These are phyloP conservation scores for Colletotrichum neosansevieriae DNA, from an alignment of 2,329 filamentous ascomycete genomes.

Conservation along the genomic window DNA sequence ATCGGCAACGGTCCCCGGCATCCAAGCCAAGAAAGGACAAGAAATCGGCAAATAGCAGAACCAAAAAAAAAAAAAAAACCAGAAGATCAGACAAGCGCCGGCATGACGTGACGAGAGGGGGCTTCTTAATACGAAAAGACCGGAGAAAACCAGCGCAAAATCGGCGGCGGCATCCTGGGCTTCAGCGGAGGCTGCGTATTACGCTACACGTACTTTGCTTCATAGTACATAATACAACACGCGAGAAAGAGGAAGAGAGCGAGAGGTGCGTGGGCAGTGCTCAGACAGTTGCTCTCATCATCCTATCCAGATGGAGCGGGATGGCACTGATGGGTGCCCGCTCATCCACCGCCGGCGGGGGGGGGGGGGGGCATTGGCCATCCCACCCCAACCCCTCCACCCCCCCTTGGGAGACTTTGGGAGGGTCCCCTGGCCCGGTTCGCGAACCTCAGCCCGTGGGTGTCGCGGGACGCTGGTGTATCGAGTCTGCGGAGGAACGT, in stretches of 20 bases:
- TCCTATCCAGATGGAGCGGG: constrained; percentile 22
- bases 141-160: constrained; percentile 19
- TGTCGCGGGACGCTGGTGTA: constrained; percentile 3
- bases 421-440: constrained; percentile 1
- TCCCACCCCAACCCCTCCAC: neutral
- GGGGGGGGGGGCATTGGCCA: neutral
- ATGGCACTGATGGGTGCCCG: constrained; percentile 33
- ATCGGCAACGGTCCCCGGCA: constrained; percentile 16
- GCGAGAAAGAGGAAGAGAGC: neutral
- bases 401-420: constrained; percentile 21
- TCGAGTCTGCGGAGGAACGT: neutral
- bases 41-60: constrained; percentile 23
- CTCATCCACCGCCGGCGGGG: constrained; percentile 4
- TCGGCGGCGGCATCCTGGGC: constrained; percentile 29
- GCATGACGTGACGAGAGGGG: constrained; percentile 29
- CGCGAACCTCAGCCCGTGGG: constrained; percentile 20
- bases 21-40: constrained; percentile 18
- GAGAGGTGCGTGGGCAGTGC: constrained; percentile 36
- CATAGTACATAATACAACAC: neutral
- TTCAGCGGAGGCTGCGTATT: constrained; percentile 22
- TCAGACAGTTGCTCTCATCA: constrained; percentile 38
- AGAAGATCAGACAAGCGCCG: constrained; percentile 25
- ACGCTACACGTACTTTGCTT: neutral
- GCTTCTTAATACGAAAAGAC: constrained; percentile 33
- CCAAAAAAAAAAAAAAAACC: no score